Percentiles rank a stretch among this genome's conserved stretches.
phyloP scores from a whole-genome alignment of 208 protist genomes.

The Wallacemonas sp. region DNA sequence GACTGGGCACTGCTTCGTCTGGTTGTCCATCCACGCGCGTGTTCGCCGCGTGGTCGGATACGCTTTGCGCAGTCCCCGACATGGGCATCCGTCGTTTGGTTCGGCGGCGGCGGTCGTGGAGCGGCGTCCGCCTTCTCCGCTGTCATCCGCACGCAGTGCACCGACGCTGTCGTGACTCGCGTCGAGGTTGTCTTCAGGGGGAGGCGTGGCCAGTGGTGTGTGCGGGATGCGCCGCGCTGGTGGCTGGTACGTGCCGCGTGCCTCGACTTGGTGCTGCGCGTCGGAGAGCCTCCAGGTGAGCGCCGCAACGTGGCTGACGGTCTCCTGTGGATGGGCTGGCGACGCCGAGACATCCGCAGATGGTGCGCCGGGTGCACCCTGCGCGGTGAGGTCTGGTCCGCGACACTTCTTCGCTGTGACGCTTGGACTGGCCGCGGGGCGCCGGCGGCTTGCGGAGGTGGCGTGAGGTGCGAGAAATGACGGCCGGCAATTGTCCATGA shows the following conservation, averaged over 20 bases:
- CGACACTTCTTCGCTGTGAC: slow-evolving; percentile 4
- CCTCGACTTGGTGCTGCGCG: background rate
- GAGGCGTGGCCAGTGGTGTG: too few relatives aligned
- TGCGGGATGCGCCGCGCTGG: background rate
- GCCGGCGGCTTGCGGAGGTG: background rate
- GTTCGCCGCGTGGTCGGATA: background rate
- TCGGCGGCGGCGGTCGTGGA: background rate
- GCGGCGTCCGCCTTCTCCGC: background rate
- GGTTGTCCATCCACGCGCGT: background rate
- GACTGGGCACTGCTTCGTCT: background rate
- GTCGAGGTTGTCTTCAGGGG: background rate
- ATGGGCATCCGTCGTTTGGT: background rate
- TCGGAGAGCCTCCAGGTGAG: background rate
- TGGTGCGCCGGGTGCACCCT: too few relatives aligned
- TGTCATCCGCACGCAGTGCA: too few relatives aligned
- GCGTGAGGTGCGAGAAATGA: background rate
- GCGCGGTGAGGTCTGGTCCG: too few relatives aligned
- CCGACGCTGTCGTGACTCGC: too few relatives aligned
- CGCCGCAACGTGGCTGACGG: background rate
- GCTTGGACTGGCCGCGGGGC: background rate
- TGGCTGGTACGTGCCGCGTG: background rate
- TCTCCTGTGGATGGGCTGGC: background rate
- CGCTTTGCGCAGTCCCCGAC: too few relatives aligned
- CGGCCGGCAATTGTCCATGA: slow-evolving; percentile 5
- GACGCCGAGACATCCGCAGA: background rate